phyloP scores from a whole-genome alignment of 2,329 filamentous ascomycete species.

The Colletotrichum caudatum region DNA sequence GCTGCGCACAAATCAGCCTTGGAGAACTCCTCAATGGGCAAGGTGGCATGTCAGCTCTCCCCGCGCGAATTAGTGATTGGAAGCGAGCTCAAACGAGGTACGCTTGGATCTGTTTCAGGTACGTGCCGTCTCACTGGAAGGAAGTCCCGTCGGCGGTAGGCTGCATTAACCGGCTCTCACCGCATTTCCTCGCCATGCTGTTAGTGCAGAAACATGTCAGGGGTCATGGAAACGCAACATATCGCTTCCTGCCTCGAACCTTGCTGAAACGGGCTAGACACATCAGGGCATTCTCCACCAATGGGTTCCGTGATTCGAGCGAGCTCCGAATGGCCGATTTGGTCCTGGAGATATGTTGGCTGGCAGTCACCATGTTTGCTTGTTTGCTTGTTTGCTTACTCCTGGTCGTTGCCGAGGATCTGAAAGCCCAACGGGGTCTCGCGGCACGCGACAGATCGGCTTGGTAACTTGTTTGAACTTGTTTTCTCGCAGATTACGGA shows the following conservation, averaged over 20 bases:
- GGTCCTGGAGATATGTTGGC: background rate
- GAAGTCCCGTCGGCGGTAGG: background rate
- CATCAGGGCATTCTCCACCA: background rate
- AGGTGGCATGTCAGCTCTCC: background rate
- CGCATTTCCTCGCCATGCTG: background rate
- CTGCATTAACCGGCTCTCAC: background rate
- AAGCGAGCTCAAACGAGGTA: conserved; percentile 19
- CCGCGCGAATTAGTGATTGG: conserved; percentile 10
- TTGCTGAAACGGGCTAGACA: conserved; percentile 14
- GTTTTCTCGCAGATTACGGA: background rate
- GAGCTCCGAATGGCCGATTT: background rate
- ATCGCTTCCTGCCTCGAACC: conserved; percentile 9
- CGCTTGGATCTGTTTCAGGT: conserved; percentile 40
- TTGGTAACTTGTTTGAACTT: background rate
- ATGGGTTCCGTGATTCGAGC: background rate
- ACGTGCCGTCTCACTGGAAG: conserved; percentile 21
- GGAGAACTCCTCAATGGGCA: background rate
- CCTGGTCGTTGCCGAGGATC: background rate
- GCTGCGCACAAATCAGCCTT: background rate
- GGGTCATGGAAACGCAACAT: conserved; percentile 4
- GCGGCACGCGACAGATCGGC: too few species aligned
- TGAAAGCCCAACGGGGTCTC: too few species aligned
- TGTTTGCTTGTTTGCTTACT: background rate
- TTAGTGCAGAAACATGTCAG: background rate
- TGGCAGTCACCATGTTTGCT: background rate